Evolutionary conservation across 176 grass and related monocot species (phyloP), one percentile per base, ranked within the genome.

Genomic region (Aegilops bicornis): DNA sequence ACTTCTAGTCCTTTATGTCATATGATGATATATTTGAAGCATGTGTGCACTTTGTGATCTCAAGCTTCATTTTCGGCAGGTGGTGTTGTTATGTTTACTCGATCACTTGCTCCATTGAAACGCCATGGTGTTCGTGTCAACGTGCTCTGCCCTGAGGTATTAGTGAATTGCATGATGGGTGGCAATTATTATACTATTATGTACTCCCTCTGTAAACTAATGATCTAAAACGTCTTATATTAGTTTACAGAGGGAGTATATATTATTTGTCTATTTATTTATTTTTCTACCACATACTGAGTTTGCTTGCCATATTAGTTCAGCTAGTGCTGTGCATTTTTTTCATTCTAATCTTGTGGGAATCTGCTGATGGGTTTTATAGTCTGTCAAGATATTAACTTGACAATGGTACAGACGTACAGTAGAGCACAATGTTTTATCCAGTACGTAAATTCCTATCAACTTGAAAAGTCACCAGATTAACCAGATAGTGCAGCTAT

Each of bases 101-200:
- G 96, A 91, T 63, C 96, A 86, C 96, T 98, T 75, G 85, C 87
- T 88, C 87, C 91, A 79, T 54, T 98, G 83, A 98, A 94, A 85
- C 92, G 66, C 47, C 71, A 77, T 32, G 93, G 93, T 65, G 85
- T 98, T 73, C 96, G 96, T 88, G 93, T 98, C 66, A 98, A 98
- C 70, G 96, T 92, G 70, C 85, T 98, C 10, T 98, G 93, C 64
- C 96, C 96, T 23, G 96, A 98, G 96, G 96, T 98, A 96, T 82
- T 84, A 71, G 60, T 14, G 81, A 27, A 20, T 84, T 77, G 2
- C 3, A 76, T 87, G 17, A 59, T 29, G 79, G 4, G 30, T 76
- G 37, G 36, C 63, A 81, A 81, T 77, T n/a, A n/a, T 67, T 70
- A 70, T 69, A 69, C 72, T 76, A 73, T 76, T 43, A 33, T 87